Evolutionary conservation across 1,284 basidiomycete genomes (phyloP), one percentile per base, ranked within the genome.

Genomic region (Cutaneotrichosporon sp.): DNA sequence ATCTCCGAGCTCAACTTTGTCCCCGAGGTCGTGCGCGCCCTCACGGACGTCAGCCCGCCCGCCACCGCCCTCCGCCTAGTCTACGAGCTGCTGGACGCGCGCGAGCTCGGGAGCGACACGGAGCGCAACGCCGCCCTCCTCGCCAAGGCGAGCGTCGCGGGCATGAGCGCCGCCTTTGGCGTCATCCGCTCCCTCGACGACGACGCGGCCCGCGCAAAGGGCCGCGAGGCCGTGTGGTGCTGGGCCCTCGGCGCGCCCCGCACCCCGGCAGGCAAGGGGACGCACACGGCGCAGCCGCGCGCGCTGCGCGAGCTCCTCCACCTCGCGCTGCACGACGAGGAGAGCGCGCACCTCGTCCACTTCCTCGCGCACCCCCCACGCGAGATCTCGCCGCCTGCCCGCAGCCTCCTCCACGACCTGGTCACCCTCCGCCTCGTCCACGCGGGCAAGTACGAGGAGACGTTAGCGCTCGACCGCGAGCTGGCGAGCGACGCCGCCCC

Each of bases 401-500:
- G 87, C 22, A 82, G 85, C 2, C 80, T 87, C 13, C 77, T 93
- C 0, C 90, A 92, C 74, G 89, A 92, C 69, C 83, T 93, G n/a
- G 83, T 91, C 33, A 90, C 87, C 59, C 85, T 90, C 10, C 86
- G 91, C 13, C 83, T 92, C 4, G 85, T 92, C 33, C 89, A 91
- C 71, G 83, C 83, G 7, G 91, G 90, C 4, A 84, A 86, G 63
- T 88, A 89, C 70, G 81, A 84, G 0, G 85, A 87, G 33, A 89
- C 89, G 1, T 84, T 92, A 65, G 87, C 88, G 74, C 82, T 90
- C 34, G 91, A 92, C 78, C 84, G 85, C 60, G 81, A 74, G 62
- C 67, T 73, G 56, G 80, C 67, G 36, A 85, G 87, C 18, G 66
- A 63, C 34, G 69, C 68, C 25, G 74, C 71, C 18, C 72, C 74